Evolutionary conservation across 208 protist genomes (phyloP).

Genomic region (Phytomonas sp.): DNA sequence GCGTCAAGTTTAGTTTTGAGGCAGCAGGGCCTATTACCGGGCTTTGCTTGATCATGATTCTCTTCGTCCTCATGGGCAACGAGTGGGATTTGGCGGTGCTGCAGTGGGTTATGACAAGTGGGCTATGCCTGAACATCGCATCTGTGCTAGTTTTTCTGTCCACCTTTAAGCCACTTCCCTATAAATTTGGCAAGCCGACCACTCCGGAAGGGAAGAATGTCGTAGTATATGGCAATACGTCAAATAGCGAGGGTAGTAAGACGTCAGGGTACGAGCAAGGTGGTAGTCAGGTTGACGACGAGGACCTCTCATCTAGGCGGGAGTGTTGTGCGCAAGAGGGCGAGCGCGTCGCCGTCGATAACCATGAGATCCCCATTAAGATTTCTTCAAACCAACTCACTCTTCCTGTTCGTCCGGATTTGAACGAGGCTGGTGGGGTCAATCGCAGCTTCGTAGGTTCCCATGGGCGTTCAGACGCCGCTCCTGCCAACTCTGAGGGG

Average conservation of each 20-base stretch:
- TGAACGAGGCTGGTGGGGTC: not conserved
- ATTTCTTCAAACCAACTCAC: not conserved
- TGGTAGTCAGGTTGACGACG: not conserved
- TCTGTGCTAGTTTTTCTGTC: conserved; percentile 45
- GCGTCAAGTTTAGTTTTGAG: conserved; percentile 61
- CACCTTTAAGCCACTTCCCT: conserved; percentile 39
- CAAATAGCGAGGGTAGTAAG: not conserved
- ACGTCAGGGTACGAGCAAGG: not conserved
- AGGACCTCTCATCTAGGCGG: not conserved
- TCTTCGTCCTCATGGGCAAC: conserved; percentile 41
- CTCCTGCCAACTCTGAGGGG: not conserved
- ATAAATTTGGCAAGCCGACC: conserved; percentile 15
- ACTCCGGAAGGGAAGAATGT: conserved; percentile 4
- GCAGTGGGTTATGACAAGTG: conserved; percentile 41
- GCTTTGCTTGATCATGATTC: conserved; percentile 30
- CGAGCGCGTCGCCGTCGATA: not conserved
- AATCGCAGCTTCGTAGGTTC: not conserved
- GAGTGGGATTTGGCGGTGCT: conserved; percentile 38
- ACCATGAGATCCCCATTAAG: not conserved
- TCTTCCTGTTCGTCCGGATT: not conserved
- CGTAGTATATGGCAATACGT: not conserved
- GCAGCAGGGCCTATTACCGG: conserved; percentile 45
- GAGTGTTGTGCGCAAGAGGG: not conserved
- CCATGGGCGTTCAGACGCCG: not conserved
- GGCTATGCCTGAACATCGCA: conserved; percentile 33